Evolutionary conservation across 2,329 filamentous ascomycete species (phyloP), one percentile per base, ranked within the genome.

Genomic region (Exserohilum rostratum): DNA sequence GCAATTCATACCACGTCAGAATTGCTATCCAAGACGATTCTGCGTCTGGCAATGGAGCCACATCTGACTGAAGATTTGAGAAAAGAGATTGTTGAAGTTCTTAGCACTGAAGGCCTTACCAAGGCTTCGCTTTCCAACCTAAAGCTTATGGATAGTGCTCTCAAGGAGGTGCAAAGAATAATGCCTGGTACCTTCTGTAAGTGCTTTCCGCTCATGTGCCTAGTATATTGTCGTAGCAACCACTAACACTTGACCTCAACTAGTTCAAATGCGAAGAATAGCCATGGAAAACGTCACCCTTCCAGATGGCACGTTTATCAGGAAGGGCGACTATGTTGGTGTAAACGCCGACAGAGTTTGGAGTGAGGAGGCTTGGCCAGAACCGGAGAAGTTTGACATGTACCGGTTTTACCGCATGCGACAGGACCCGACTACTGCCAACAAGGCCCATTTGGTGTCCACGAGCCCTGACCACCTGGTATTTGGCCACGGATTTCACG

Each of bases 1-100:
- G 45, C 45, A 13, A 47, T 47, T n/a, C 45, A 47, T 25, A 47
- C 45, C 1, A 39, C 34, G 4, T 20, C 45, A 22, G 22, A 39
- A 6, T 3, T 47, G 3, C 3, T 22, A n/a, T 6, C 9, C 5
- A 11, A 30, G 15, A 30, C 15, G 3, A n/a, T 47, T 1, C 4
- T 29, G 25, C 45, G 11, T 10, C 7, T 47, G 4, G 15, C 45
- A 3, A 6, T 13, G 3, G 31, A 47, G 3, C 45, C 45, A 2
- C 3, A 30, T 2, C 1, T 4, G 1, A 31, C 39, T 3, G 11
- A 10, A 1, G 7, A 10, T 4, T 11, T 47, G 18, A 25, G 45
- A 18, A 22, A 47, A 18, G 45, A 47, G n/a, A 47, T 47, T 0
- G 7, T 47, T 6, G 2, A 5, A 3, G 45, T 47, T 1, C 15